Conservation (phyloP, 1,284 basidiomycete species). For the Ceratobasidium sp. region DNA sequence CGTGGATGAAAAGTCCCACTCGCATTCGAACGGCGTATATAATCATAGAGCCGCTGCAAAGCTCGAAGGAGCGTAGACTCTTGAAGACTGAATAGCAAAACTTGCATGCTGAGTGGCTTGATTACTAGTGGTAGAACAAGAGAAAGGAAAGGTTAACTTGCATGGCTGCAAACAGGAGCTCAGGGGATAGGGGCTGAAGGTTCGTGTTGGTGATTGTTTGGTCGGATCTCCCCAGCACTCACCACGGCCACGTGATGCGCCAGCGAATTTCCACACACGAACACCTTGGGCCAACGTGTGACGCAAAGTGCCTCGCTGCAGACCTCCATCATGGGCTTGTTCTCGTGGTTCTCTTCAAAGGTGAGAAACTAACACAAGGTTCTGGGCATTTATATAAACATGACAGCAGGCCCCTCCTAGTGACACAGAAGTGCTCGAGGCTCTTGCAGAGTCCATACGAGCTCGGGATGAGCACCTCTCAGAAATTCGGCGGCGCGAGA, state of each 20-base stretch:
- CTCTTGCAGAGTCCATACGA: constrained; percentile 69
- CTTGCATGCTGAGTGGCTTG: background rate
- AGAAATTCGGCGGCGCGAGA: constrained; percentile 86
- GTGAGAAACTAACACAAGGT: background rate
- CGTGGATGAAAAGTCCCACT: too few species aligned
- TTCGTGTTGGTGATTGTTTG: background rate
- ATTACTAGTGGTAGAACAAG: background rate
- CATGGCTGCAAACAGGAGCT: background rate
- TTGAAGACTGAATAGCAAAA: too few species aligned
- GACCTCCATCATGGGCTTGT: constrained; percentile 29
- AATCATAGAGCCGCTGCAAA: too few species aligned
- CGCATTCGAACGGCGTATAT: too few species aligned
- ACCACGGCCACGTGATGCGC: constrained; percentile 23
- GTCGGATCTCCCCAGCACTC: background rate
- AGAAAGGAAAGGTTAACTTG: background rate
- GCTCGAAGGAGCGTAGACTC: too few species aligned
- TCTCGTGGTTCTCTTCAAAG: constrained; percentile 37
- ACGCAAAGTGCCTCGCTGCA: constrained; percentile 17
- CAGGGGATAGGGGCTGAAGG: constrained; percentile 5
- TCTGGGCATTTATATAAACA: background rate
- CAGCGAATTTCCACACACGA: constrained; percentile 31
- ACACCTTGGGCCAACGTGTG: constrained; percentile 35
- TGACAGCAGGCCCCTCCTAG: constrained; percentile 55
- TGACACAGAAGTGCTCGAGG: constrained; percentile 71
- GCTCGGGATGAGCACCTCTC: constrained; percentile 81